Evolutionary conservation across 441 rosid genomes (phyloP), one percentile per base, ranked within the genome.

Genomic region (Pelargonium fulgidum): DNA sequence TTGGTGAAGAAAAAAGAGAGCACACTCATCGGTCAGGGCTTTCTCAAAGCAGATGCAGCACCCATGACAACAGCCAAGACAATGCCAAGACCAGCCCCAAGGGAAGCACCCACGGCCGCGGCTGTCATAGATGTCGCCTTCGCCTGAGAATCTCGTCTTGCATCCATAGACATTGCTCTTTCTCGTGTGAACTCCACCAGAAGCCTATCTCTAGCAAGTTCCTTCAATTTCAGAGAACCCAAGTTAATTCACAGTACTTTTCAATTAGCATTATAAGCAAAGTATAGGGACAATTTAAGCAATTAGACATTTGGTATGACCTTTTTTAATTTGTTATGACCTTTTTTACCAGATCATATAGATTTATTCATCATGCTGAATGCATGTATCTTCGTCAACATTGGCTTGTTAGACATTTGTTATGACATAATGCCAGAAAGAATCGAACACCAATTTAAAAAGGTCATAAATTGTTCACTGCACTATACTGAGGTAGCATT

Each of bases 41-140:
- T 93, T 77, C 99, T 84, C 80, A 93, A 84, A 68, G 97, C 91
- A 29, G 99, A 93, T 58, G 95, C 96, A 0, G 97, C 97, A 47
- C 99, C 99, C 99, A 93, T 93, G 67, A 93, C 99, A 61, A 93
- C 85, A 29, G 99, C 48, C 48, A 9, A 44, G 12, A 44, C 48
- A 44, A 93, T 44, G 48, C 10, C 48, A 44, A 44, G 48, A 12
- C 11, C 48, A 7, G 48, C 48, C 48, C 48, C 99, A 44, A 44
- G 10, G 48, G 12, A 44, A 44, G 99, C 99, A 29, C 99, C 99
- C 2, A 91, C 92, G 0, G 93, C 85, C 1, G 99, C 95, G 45
- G 11, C 48, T 44, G 48, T 44, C 48, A 12, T 7, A 44, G 48
- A 44, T 44, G 3, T 88, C 75, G 81, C 76, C 84, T 89, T 89